Evolutionary conservation across 2,329 filamentous ascomycete species (phyloP), one percentile per base, ranked within the genome.

Genomic region (Epichloe typhina): DNA sequence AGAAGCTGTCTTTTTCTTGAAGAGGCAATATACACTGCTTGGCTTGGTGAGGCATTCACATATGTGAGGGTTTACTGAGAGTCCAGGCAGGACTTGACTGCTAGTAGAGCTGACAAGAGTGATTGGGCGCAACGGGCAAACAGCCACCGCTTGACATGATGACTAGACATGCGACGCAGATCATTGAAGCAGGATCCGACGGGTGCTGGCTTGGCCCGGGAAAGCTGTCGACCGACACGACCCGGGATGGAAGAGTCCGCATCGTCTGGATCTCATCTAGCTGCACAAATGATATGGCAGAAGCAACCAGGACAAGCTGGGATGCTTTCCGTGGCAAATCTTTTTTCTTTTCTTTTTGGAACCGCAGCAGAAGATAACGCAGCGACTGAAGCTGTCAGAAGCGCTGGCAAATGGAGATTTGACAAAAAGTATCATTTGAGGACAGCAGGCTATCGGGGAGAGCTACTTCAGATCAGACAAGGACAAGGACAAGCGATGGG

Each of bases 1-100:
- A 50, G 47, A 50, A 39, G 39, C 39, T 45, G 43, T 38, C 44
- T 47, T 50, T 45, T 42, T 40, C 40, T 49, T 23, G 23, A 46
- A 39, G 23, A 23, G 39, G 13, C 39, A 39, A 44, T 31, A 23
- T 15, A 42, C 31, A 33, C 19, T 46, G 38, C 40, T 42, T 21
- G 41, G 41, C 40, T 23, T 19, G 31, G 11, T 50, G 13, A 38
- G n/a, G 35, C 45, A 45, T 45, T 31, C 17, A 43, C 33, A 26
- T 19, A 15, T 41, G 41, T 6, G 31, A 36, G 23, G 17, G 9
- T 19, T 44, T 44, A 31, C 50, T 35, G 35, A 46, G 51, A 40
- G 33, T 31, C 21, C 26, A 26, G 13, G 37, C 41, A 36, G 33
- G 13, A 46, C 21, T 49, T 33, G 40, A 33, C 39, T 43, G 41